Base-by-base conservation (phyloP, 2,329 filamentous ascomycete genomes). In the Cercospora sojina region DNA sequence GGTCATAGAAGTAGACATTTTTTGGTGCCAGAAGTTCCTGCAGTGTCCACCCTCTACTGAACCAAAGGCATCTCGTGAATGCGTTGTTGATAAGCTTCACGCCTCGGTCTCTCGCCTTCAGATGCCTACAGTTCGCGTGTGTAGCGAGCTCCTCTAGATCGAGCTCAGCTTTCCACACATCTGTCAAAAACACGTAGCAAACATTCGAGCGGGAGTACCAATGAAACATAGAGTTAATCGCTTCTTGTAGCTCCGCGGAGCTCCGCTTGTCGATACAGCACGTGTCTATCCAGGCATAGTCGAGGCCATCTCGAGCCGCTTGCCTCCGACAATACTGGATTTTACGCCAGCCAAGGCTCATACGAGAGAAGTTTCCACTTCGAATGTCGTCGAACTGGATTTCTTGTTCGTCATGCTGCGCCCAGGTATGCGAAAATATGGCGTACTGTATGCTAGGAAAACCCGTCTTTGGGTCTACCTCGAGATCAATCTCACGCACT, bases 341-440 rank as follows among this genome's bases (percentile, higher is more conserved):
- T 8, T 60, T 60, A 7, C 41, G 32, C 20, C 23, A 60, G 18
- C 58, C 58, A 23, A 7, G 31, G 18, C 58, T 27, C 12, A 20
- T n/a, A 16, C 20, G 23, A n/a, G 25, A 56, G 51, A 56, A 56
- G 23, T 56, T 56, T 4, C 51, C 51, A n/a, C 51, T 56, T 27
- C 13, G 51, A 20, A 56, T 12, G 8, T 56, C 25, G 8, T 56
- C 51, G 25, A 29, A 56, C 10, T 16, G 10, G 13, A 56, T 60
- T 25, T 32, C 29, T 43, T 60, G 32, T n/a, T 60, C 58, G 5
- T 43, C 58, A 7, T 56, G 12, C 23, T 7, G 51, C 32, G 32
- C 38, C 58, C 58, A 60, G 38, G 58, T 60, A 38, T 60, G 58
- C n/a, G 32, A 43, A 13, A 60, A 38, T 10, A 60, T 60, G 18